phyloP scores from a whole-genome alignment of 2,329 filamentous ascomycete genomes.

The Cladosporium austrohemisphaericum region DNA sequence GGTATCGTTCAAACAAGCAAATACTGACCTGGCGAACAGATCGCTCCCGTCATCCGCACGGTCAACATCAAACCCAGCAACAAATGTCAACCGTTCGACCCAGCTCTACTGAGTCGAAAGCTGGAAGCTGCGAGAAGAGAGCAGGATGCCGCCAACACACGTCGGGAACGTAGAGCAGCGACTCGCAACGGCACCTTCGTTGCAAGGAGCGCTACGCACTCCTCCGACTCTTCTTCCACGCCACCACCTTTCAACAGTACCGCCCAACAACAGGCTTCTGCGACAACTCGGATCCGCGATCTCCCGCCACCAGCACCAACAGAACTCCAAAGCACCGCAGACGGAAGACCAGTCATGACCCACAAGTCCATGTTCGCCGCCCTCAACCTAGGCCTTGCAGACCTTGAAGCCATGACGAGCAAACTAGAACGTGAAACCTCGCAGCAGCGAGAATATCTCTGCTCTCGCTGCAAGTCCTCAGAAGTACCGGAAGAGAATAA shows the following conservation, averaged over 20 bases:
- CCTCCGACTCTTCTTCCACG: conserved; percentile 1
- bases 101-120: conserved; percentile 4
- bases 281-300: neutral
- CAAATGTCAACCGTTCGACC: conserved; percentile 4
- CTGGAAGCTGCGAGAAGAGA: conserved; percentile 12
- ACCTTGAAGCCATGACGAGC: conserved; percentile 9
- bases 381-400: conserved; percentile 8
- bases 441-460: conserved; percentile 1
- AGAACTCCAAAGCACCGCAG: conserved; percentile 6
- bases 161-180: neutral
- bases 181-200: conserved; percentile 5
- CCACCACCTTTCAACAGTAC: neutral
- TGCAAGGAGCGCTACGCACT: neutral
- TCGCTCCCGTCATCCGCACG: conserved; percentile 1
- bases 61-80: neutral
- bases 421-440: neutral
- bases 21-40: neutral
- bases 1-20: too few species aligned
- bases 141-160: neutral
- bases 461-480: conserved; percentile 3
- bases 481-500: neutral
- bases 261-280: neutral
- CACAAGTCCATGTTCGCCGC: conserved; percentile 12
- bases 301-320: neutral
- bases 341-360: conserved; percentile 13